Percentiles rank a stretch among this genome's conserved stretches.
phyloP scores from a whole-genome alignment of 352 stramenopile species.

The Globisporangium barbulae region DNA sequence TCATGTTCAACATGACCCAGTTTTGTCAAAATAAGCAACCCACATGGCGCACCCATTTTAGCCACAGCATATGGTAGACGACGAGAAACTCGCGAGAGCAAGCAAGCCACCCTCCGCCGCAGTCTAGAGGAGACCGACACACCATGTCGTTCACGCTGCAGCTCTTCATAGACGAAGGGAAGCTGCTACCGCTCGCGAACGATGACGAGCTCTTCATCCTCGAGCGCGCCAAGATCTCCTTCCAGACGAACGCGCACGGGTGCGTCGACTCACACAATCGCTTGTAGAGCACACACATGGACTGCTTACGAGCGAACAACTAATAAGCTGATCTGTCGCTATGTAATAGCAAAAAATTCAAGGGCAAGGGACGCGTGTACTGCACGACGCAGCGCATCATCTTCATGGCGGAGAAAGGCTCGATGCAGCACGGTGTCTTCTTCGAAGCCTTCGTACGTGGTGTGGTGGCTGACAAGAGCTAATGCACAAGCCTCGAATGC shows the following conservation, averaged over 20 bases:
- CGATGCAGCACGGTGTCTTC: conserved; percentile 57
- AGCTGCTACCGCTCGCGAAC: conserved; percentile 69
- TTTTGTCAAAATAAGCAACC: not conserved
- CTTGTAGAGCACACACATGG: no score
- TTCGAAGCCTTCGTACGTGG: conserved; percentile 70
- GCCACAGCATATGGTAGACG: no score
- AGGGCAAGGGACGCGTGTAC: conserved; percentile 79
- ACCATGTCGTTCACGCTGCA: conserved; percentile 69
- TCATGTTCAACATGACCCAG: not conserved
- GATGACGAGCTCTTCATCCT: conserved; percentile 86
- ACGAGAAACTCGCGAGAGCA: not conserved
- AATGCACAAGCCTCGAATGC: no score
- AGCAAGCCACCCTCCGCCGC: not conserved
- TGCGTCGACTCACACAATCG: no score
- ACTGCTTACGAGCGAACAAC: no score
- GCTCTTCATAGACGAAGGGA: conserved; percentile 72
- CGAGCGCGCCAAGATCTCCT: conserved; percentile 74
- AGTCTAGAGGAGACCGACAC: not conserved
- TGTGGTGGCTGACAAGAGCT: not conserved
- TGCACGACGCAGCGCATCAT: conserved; percentile 85
- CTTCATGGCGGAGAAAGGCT: conserved; percentile 73
- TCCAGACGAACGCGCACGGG: conserved; percentile 60
- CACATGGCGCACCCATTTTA: conserved; percentile 6
- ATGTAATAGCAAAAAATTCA: conserved; percentile 43
- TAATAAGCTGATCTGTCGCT: not conserved